A percentile compares a stretch with the other conserved stretches of the same genome.
Conservation (phyloP, 495 filamentous ascomycete genomes). For the Tuber aestivum region DNA sequence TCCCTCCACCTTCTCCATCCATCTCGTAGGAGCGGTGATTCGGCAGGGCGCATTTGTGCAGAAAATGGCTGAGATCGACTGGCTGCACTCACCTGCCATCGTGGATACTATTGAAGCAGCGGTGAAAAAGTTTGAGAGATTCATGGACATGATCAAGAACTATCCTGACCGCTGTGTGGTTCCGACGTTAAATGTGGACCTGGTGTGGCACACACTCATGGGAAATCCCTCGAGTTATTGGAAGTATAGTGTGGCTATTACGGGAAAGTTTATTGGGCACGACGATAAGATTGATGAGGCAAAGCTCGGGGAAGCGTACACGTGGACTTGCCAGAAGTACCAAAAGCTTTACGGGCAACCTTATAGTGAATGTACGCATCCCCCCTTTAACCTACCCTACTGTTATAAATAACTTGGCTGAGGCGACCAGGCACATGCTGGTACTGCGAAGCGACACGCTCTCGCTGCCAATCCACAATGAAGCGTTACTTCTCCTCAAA, state of each 20-base stretch:
- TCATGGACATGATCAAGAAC: slow-evolving; percentile 57
- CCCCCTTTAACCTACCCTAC: not conserved
- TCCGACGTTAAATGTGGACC: slow-evolving; percentile 74
- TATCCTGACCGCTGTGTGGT: slow-evolving; percentile 56
- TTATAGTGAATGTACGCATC: not conserved
- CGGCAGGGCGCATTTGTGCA: slow-evolving; percentile 71
- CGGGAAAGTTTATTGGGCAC: not conserved
- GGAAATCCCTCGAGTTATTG: not conserved
- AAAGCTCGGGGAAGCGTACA: not conserved
- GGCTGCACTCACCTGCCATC: slow-evolving; percentile 37
- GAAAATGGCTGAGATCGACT: slow-evolving; percentile 57
- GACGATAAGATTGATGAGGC: slow-evolving; percentile 1
- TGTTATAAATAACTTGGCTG: not conserved
- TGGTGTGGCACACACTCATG: slow-evolving; percentile 50
- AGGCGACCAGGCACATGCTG: not conserved
- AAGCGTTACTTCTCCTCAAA: not conserved
- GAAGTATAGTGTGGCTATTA: not conserved
- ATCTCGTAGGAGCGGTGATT: slow-evolving; percentile 70
- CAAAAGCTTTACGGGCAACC: not conserved
- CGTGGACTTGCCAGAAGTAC: not conserved
- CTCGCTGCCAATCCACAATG: not conserved
- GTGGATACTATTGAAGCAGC: slow-evolving; percentile 20
- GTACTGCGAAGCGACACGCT: not conserved
- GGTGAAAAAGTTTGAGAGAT: slow-evolving; percentile 59
- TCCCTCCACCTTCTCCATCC: slow-evolving; percentile 60